phyloP scores from a whole-genome alignment of 2,329 filamentous ascomycete species.

The Alternaria hordeiaustralica region DNA sequence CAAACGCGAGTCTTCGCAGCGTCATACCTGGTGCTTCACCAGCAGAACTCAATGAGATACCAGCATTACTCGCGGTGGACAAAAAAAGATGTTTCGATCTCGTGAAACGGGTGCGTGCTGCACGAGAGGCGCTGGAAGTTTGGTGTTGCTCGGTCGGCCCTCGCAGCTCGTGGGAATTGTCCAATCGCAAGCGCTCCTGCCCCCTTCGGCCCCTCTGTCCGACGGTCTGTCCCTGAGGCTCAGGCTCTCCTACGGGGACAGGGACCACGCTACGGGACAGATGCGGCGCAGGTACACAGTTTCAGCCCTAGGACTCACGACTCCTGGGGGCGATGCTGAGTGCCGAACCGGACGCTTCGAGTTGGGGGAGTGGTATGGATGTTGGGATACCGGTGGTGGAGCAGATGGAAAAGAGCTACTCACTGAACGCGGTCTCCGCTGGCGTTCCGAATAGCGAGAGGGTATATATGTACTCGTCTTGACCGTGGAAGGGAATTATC shows the following conservation, averaged over 20 bases:
- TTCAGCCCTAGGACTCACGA: constrained; percentile 38
- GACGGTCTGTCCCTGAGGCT: constrained; percentile 23
- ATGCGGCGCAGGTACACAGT: constrained; percentile 32
- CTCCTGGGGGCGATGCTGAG: constrained; percentile 30
- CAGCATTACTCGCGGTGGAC: constrained; percentile 1
- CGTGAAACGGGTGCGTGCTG: constrained; percentile 24
- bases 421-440: constrained; percentile 37
- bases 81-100: constrained; percentile 19
- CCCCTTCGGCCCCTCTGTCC: constrained; percentile 40
- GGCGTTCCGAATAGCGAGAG: constrained; percentile 36
- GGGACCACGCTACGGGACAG: constrained; percentile 28
- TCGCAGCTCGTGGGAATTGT: constrained; percentile 4
- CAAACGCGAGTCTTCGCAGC: neutral
- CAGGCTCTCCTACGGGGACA: constrained; percentile 40
- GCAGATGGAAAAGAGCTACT: constrained; percentile 29
- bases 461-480: constrained; percentile 41
- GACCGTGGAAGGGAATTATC: constrained; percentile 24
- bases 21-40: neutral
- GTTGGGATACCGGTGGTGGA: constrained; percentile 27
- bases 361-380: constrained; percentile 31
- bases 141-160: constrained; percentile 22
- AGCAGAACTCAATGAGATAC: neutral
- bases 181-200: constrained; percentile 24
- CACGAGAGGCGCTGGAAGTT: constrained; percentile 16
- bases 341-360: constrained; percentile 38